Conservation (phyloP, 768 basidiomycete species). For the Porpolomopsis calyptriformis region DNA sequence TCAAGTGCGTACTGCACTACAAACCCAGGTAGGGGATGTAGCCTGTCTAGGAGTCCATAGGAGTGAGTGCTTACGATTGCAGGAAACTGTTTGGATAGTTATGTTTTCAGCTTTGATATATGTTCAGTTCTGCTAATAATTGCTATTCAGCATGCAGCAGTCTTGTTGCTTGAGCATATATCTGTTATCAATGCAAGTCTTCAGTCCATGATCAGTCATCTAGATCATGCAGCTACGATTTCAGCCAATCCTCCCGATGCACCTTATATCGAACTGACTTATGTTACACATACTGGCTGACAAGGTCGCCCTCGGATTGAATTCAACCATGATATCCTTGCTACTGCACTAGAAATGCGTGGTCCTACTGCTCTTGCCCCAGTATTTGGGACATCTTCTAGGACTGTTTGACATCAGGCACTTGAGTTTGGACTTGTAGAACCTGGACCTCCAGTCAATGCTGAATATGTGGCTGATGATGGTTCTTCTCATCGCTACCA, state of each 20-base stretch:
- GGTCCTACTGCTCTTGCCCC: conserved; percentile 13
- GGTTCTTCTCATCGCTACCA: conserved; percentile 9
- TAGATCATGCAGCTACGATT: conserved; percentile 2
- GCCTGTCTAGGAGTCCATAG: conserved; percentile 10
- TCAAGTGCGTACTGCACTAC: conserved; percentile 4
- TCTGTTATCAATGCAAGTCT: conserved; percentile 1
- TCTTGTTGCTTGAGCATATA: not conserved
- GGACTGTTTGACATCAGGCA: conserved; percentile 13
- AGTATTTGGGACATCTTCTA: conserved; percentile 10
- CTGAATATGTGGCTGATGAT: conserved; percentile 6
- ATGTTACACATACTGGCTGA: conserved; percentile 6
- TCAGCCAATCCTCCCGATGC: conserved; percentile 7
- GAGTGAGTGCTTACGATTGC: conserved; percentile 9
- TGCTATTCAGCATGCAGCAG: not conserved
- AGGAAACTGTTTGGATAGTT: not conserved
- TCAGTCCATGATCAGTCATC: conserved; percentile 5
- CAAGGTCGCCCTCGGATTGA: conserved; percentile 18
- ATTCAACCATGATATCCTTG: conserved; percentile 19
- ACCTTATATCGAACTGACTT: not conserved
- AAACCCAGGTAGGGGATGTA: conserved; percentile 11
- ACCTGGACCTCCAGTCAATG: conserved; percentile 14
- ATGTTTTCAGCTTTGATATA: not conserved
- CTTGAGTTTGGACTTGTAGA: conserved; percentile 15
- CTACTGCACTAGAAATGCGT: conserved; percentile 12
- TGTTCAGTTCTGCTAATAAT: not conserved